A percentile compares a stretch with the other conserved stretches of the same genome.
These are phyloP conservation scores for Boletus reticulatus DNA, from an alignment of 768 basidiomycete genomes.

Conservation along the genomic window DNA sequence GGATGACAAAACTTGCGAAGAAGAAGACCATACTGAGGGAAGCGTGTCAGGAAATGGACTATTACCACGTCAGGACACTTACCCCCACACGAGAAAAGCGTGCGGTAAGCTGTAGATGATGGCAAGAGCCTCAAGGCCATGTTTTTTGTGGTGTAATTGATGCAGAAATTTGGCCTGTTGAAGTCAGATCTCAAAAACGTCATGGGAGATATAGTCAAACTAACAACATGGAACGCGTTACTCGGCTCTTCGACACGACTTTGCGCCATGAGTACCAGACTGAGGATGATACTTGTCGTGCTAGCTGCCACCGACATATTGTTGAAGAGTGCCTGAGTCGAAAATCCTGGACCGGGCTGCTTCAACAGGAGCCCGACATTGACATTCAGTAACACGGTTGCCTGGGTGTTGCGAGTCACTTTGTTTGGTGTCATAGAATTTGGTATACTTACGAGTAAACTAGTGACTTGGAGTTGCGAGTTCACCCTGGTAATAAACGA, in stretches of 20 bases:
- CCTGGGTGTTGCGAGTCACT: slow-evolving; percentile 31
- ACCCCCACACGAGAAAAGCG: slow-evolving; percentile 60
- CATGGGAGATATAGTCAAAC: slow-evolving; percentile 3
- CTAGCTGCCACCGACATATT: no score
- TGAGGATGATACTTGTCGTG: no score
- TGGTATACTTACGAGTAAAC: slow-evolving; percentile 45
- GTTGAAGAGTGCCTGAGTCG: no score
- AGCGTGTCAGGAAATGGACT: neutral
- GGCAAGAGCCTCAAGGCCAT: slow-evolving; percentile 50
- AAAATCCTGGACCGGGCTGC: no score
- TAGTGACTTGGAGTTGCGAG: slow-evolving; percentile 51
- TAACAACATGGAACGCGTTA: slow-evolving; percentile 35
- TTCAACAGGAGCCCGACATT: no score
- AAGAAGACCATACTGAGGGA: slow-evolving; percentile 28
- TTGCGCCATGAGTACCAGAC: slow-evolving; percentile 35
- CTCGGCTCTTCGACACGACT: slow-evolving; percentile 34
- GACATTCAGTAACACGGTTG: slow-evolving; percentile 54
- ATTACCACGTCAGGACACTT: slow-evolving; percentile 23
- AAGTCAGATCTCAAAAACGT: neutral
- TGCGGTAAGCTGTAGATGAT: slow-evolving; percentile 55
- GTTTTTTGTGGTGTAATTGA: slow-evolving; percentile 21
- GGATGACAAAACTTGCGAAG: slow-evolving; percentile 22
- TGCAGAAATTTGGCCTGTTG: slow-evolving; percentile 14
- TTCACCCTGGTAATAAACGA: slow-evolving; percentile 43
- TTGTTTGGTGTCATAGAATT: neutral